phyloP scores from a whole-genome alignment of 345 rosid genomes.

The Eucalyptus shirleyi region DNA sequence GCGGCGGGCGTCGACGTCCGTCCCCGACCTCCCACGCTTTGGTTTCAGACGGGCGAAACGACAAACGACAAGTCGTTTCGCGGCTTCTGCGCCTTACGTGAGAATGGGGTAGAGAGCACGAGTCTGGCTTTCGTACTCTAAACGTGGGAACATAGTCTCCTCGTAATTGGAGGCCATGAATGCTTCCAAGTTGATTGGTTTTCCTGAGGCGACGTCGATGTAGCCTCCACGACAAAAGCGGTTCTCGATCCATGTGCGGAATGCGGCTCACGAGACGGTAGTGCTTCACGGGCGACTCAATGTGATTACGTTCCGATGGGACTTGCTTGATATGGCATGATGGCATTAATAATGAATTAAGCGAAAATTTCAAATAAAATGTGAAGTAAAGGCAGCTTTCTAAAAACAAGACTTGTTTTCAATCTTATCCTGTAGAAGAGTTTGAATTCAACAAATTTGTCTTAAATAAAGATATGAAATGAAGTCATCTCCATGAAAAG shows the following conservation, averaged over 20 bases:
- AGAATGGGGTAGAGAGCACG: background rate
- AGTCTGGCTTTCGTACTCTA: background rate
- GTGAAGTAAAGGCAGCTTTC: too few relatives aligned
- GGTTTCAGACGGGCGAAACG: background rate
- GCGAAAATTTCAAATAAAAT: too few relatives aligned
- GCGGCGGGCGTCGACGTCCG: background rate
- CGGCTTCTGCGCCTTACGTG: background rate
- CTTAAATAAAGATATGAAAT: background rate
- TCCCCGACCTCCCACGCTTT: background rate
- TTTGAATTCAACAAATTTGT: accelerated
- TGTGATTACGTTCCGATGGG: accelerated
- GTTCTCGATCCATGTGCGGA: too few relatives aligned
- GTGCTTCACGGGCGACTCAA: too few relatives aligned
- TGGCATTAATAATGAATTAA: too few relatives aligned
- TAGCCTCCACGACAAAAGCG: background rate
- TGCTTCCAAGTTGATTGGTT: background rate
- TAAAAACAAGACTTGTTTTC: too few relatives aligned
- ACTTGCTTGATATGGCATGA: too few relatives aligned
- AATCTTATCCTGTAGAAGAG: accelerated
- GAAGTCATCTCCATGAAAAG: too few relatives aligned
- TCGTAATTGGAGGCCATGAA: background rate
- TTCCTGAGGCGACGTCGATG: background rate
- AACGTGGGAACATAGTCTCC: background rate
- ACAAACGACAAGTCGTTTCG: background rate
- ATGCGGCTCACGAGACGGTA: too few relatives aligned